These are phyloP conservation scores for Agapanthus africanus DNA, from an alignment of 106 monocot species.

Conservation along the genomic window DNA sequence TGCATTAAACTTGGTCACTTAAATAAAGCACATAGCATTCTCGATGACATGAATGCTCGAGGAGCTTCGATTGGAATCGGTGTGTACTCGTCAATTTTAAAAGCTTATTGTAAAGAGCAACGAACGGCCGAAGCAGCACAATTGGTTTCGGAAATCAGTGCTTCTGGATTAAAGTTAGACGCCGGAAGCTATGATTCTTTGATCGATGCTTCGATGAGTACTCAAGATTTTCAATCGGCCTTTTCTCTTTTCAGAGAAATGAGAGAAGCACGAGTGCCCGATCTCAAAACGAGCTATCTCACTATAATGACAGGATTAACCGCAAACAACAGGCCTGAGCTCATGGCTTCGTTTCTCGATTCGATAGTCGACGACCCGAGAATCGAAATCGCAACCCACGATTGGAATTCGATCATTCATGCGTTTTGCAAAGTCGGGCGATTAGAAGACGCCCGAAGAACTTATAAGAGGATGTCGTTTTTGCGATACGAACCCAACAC, in stretches of 20 bases:
- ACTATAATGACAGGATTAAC: constrained; percentile 95
- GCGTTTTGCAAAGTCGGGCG: constrained; percentile 80
- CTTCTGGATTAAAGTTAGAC: constrained; percentile 62
- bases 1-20: constrained; percentile 64
- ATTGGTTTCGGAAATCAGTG: constrained; percentile 56
- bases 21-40: constrained; percentile 71
- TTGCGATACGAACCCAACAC: constrained; percentile 79
- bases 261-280: constrained; percentile 64
- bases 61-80: constrained; percentile 69
- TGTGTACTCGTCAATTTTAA: constrained; percentile 75
- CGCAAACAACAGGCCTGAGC: constrained; percentile 81
- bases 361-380: constrained; percentile 68
- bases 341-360: constrained; percentile 89
- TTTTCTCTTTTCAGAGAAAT: constrained; percentile 85
- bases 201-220: constrained; percentile 89
- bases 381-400: constrained; percentile 75
- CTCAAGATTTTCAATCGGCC: constrained; percentile 91
- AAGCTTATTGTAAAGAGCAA: constrained; percentile 81
- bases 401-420: constrained; percentile 98
- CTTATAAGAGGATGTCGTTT: constrained; percentile 76
- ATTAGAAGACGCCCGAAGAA: constrained; percentile 84
- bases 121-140: constrained; percentile 87
- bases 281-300: constrained; percentile 78
- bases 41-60: constrained; percentile 80
- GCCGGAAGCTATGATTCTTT: constrained; percentile 60